Evolutionary conservation across 768 basidiomycete species (phyloP).

Genomic region (Agaricus sinodeliciosus): DNA sequence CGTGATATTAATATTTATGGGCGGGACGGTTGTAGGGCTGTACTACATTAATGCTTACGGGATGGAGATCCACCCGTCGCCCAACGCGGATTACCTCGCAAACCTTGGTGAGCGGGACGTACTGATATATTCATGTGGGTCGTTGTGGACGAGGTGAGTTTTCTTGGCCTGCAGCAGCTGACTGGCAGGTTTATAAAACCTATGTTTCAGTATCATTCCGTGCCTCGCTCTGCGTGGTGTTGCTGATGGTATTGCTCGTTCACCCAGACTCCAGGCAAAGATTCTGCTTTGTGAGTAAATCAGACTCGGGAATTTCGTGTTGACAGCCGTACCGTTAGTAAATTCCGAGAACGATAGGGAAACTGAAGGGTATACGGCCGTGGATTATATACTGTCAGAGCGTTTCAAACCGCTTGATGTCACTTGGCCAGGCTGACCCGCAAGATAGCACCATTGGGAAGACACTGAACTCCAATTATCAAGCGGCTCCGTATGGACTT

Average conservation of each 20-base stretch:
- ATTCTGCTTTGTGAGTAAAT: constrained; percentile 67
- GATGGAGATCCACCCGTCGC: constrained; percentile 84
- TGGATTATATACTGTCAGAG: constrained; percentile 73
- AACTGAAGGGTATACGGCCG: constrained; percentile 77
- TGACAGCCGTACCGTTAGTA: constrained; percentile 37
- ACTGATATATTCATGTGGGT: constrained; percentile 89
- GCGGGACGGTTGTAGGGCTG: constrained; percentile 38
- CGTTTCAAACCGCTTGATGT: neutral
- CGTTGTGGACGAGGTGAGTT: constrained; percentile 83
- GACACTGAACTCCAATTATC: constrained; percentile 62
- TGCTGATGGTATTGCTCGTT: constrained; percentile 69
- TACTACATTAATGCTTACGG: constrained; percentile 91
- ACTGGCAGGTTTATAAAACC: neutral
- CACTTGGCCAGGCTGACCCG: neutral
- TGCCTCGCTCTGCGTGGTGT: constrained; percentile 84
- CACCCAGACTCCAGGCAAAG: constrained; percentile 66
- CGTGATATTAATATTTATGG: neutral
- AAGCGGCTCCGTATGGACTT: constrained; percentile 44
- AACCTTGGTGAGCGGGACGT: constrained; percentile 55
- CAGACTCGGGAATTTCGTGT: neutral
- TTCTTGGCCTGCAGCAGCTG: neutral
- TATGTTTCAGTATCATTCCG: constrained; percentile 68
- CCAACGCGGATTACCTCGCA: constrained; percentile 74
- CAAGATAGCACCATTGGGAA: constrained; percentile 54
- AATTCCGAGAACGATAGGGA: constrained; percentile 88